Evolutionary conservation across 306 rosid species (phyloP).

Genomic region (Rosa lucieae): DNA sequence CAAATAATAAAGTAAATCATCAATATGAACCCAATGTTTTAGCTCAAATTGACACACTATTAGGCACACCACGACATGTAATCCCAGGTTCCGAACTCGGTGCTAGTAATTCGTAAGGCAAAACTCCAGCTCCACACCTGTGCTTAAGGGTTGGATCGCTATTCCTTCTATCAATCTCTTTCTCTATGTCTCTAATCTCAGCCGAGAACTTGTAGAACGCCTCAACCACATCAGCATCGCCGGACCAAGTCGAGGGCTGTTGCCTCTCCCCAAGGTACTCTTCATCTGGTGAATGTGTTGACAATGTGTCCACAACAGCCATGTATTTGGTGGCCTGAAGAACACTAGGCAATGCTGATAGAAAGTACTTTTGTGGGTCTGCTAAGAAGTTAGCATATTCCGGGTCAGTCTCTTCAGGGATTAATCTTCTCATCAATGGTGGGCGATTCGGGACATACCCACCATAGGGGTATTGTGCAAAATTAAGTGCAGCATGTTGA

Average conservation of each 20-base stretch:
- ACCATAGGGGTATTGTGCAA: slow-evolving; percentile 94
- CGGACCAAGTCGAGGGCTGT: slow-evolving; percentile 72
- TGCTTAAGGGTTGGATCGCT: slow-evolving; percentile 47
- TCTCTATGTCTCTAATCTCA: slow-evolving; percentile 60
- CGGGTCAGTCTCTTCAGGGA: slow-evolving; percentile 76
- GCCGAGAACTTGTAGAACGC: slow-evolving; percentile 70
- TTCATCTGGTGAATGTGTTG: slow-evolving; percentile 90
- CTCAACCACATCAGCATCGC: slow-evolving; percentile 60
- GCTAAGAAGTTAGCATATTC: slow-evolving; percentile 60
- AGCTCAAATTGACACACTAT: slow-evolving; percentile 77
- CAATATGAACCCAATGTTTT: not conserved
- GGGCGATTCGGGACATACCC: slow-evolving; percentile 96
- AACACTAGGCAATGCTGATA: slow-evolving; percentile 63
- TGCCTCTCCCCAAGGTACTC: slow-evolving; percentile 92
- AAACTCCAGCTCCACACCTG: slow-evolving; percentile 93
- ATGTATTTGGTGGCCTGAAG: slow-evolving; percentile 66
- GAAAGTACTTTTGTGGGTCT: slow-evolving; percentile 82
- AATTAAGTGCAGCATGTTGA: slow-evolving; percentile 97
- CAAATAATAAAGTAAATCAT: slow-evolving; percentile 12
- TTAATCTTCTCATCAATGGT: slow-evolving; percentile 71
- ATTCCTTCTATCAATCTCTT: slow-evolving; percentile 74
- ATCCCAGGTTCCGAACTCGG: slow-evolving; percentile 94
- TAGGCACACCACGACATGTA: slow-evolving; percentile 95
- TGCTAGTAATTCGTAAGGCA: slow-evolving; percentile 86
- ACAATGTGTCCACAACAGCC: slow-evolving; percentile 91